Conservation (phyloP, 495 filamentous ascomycete species). For the Bombardia bombarda region DNA sequence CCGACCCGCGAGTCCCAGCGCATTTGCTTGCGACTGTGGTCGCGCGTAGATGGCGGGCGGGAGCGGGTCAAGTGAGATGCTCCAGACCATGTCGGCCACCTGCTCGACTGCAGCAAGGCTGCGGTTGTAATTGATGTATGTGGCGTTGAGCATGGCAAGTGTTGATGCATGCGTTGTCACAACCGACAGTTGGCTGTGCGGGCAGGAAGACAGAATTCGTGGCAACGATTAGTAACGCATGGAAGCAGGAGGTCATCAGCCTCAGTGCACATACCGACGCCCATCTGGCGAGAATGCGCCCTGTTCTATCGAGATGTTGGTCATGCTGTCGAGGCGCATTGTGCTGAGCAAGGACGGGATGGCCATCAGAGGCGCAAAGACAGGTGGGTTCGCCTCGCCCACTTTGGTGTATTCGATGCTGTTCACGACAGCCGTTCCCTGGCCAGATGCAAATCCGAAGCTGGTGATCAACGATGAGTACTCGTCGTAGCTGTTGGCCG, state of each 20-base stretch:
- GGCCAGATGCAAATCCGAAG: slow-evolving; percentile 3
- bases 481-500: slow-evolving; percentile 10
- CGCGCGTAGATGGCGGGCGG: slow-evolving; percentile 29
- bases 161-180: background rate
- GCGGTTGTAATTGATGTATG: background rate
- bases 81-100: slow-evolving; percentile 9
- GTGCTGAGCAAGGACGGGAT: background rate
- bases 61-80: slow-evolving; percentile 40
- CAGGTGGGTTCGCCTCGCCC: slow-evolving; percentile 4
- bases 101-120: slow-evolving; percentile 2
- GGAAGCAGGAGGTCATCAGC: background rate
- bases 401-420: slow-evolving; percentile 11
- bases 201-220: background rate
- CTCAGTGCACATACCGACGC: background rate
- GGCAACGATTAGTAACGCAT: background rate
- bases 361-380: slow-evolving; percentile 1
- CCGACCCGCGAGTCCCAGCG: slow-evolving; percentile 28
- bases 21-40: slow-evolving; percentile 30
- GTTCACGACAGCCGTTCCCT: slow-evolving; percentile 1
- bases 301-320: background rate
- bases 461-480: slow-evolving; percentile 11
- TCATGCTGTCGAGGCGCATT: background rate
- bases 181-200: background rate
- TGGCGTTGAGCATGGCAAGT: background rate
- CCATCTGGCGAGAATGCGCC: background rate